Conservation (phyloP, 345 rosid genomes). For the Durio zibethinus region DNA sequence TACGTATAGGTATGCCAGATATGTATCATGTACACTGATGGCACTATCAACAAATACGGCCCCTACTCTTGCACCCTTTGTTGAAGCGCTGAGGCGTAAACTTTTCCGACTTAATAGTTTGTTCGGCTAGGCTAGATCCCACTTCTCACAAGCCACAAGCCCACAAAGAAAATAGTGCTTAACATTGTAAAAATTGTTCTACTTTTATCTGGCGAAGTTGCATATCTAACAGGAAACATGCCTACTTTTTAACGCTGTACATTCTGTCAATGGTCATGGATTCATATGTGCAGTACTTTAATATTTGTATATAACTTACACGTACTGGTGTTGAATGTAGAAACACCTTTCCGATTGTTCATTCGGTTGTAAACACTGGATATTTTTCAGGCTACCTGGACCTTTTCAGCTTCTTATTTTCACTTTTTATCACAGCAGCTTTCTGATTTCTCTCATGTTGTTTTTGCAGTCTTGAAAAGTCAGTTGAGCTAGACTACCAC, state of each 20-base stretch:
- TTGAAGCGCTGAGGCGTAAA: background rate
- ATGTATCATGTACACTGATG: background rate
- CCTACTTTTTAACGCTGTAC: background rate
- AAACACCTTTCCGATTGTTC: background rate
- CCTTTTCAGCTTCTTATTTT: background rate
- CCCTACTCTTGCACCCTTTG: too few species aligned
- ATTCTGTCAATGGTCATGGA: background rate
- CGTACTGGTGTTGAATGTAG: background rate
- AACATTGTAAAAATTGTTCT: background rate
- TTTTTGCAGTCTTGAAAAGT: conserved; percentile 71
- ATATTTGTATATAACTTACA: background rate
- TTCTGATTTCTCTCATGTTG: conserved; percentile 8
- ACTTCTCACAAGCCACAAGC: background rate
- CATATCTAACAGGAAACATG: background rate
- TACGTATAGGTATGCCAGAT: background rate
- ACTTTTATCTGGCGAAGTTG: background rate
- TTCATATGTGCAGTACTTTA: background rate
- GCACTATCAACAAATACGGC: background rate
- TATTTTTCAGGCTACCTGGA: background rate
- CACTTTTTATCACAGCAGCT: background rate
- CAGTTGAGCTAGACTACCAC: conserved; percentile 82
- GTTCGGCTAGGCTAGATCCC: background rate
- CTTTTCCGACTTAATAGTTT: background rate
- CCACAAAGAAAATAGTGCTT: background rate
- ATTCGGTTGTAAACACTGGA: background rate